Conservation (phyloP, 2,329 filamentous ascomycete species). For the Neoscytalidium dimidiatum region DNA sequence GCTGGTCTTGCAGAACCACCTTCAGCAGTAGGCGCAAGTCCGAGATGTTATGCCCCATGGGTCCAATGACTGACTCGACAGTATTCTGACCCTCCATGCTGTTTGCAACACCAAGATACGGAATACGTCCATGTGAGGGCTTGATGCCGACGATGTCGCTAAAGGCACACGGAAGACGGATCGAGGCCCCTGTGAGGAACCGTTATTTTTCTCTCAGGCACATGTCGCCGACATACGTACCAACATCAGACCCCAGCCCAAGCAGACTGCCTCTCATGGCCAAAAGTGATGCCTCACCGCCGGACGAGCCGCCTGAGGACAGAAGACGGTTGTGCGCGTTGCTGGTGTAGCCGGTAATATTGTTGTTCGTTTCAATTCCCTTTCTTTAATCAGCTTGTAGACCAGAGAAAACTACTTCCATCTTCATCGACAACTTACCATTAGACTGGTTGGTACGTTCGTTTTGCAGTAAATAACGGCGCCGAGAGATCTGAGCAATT, state of each 20-base stretch:
- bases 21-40: conserved; percentile 60
- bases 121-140: conserved; percentile 55
- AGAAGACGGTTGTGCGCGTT: conserved; percentile 60
- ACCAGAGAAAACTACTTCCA: not conserved
- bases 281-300: conserved; percentile 48
- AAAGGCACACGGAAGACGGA: conserved; percentile 60
- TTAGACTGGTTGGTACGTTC: conserved; percentile 57
- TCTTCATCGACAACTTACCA: conserved; percentile 44
- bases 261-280: conserved; percentile 51
- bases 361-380: conserved; percentile 58
- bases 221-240: conserved; percentile 55
- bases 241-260: conserved; percentile 58
- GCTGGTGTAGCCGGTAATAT: conserved; percentile 60
- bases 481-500: conserved; percentile 54
- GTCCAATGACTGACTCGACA: conserved; percentile 64
- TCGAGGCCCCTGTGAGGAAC: conserved; percentile 50
- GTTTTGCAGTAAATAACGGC: conserved; percentile 60
- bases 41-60: conserved; percentile 58
- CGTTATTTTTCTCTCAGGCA: conserved; percentile 37
- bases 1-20: conserved; percentile 58
- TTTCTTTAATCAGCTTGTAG: conserved; percentile 19
- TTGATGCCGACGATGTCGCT: conserved; percentile 59
- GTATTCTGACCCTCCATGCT: conserved; percentile 64
- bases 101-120: conserved; percentile 54
- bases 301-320: conserved; percentile 59